Conservation (phyloP, 768 basidiomycete genomes). For the Russula emetica region DNA sequence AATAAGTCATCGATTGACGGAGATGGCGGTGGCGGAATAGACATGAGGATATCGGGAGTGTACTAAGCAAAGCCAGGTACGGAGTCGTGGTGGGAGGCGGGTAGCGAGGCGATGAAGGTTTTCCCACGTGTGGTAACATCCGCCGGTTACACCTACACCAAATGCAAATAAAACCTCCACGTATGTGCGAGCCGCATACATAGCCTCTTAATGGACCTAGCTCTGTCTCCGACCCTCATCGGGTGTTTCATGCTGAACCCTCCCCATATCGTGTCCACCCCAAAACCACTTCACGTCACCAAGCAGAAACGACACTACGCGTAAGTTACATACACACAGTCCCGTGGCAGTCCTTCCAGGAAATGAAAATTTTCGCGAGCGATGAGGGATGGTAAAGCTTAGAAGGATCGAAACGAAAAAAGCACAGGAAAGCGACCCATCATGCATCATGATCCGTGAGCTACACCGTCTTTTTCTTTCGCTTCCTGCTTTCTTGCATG, state of each 20-base stretch:
- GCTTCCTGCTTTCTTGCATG: constrained; percentile 54
- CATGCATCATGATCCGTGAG: neutral
- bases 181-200: too few species aligned
- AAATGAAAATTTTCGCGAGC: neutral
- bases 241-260: neutral
- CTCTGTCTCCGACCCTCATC: neutral
- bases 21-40: constrained; percentile 2
- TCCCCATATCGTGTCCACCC: neutral
- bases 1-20: constrained; percentile 19
- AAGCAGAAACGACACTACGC: neutral
- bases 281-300: neutral
- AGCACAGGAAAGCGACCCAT: neutral
- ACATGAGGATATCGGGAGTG: constrained; percentile 9
- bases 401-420: neutral
- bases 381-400: neutral
- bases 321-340: neutral
- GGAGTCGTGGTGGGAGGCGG: too few species aligned
- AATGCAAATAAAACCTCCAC: too few species aligned
- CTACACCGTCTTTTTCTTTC: constrained; percentile 30
- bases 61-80: neutral
- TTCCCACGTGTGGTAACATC: constrained; percentile 12
- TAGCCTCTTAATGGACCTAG: too few species aligned
- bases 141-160: neutral
- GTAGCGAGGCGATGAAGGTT: neutral
- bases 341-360: neutral